Percentiles rank a stretch among this genome's conserved stretches.
phyloP scores from a whole-genome alignment of 2,329 filamentous ascomycete genomes.

The Penicillium freii region DNA sequence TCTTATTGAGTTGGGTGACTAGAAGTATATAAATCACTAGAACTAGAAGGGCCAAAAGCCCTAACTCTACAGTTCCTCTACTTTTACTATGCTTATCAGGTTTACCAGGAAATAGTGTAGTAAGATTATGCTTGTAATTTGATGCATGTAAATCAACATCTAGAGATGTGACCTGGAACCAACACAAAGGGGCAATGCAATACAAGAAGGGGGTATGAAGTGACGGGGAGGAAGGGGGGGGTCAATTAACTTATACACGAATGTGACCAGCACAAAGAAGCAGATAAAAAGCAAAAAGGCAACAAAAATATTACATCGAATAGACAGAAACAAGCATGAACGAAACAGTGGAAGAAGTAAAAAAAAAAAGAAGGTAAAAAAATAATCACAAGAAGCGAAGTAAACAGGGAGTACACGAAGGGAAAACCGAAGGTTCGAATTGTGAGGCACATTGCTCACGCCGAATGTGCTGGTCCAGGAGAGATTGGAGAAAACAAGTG shows the following conservation, averaged over 20 bases:
- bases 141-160: constrained; percentile 19
- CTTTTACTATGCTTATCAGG: not conserved
- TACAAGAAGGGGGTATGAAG: constrained; percentile 39
- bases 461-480: constrained; percentile 21
- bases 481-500: constrained; percentile 15
- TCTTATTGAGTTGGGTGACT: not conserved
- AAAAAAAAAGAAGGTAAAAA: constrained; percentile 9
- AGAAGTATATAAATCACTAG: not conserved
- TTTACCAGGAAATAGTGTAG: not conserved
- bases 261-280: constrained; percentile 42
- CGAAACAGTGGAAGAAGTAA: constrained; percentile 19
- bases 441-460: constrained; percentile 17
- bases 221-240: constrained; percentile 22
- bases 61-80: not conserved
- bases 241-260: constrained; percentile 39
- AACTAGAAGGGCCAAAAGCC: not conserved
- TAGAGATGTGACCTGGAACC: constrained; percentile 20
- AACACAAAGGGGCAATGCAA: constrained; percentile 28
- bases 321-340: constrained; percentile 24
- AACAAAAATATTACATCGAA: constrained; percentile 35
- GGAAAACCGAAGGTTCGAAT: constrained; percentile 28
- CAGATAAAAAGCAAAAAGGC: constrained; percentile 5
- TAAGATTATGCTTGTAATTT: constrained; percentile 21
- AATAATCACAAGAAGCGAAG: constrained; percentile 33
- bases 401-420: constrained; percentile 40